A percentile compares a stretch with the other conserved stretches of the same genome.
Evolutionary conservation across 108 stramenopile species (phyloP).

Genomic region (Fragilariopsis cylindrus): DNA sequence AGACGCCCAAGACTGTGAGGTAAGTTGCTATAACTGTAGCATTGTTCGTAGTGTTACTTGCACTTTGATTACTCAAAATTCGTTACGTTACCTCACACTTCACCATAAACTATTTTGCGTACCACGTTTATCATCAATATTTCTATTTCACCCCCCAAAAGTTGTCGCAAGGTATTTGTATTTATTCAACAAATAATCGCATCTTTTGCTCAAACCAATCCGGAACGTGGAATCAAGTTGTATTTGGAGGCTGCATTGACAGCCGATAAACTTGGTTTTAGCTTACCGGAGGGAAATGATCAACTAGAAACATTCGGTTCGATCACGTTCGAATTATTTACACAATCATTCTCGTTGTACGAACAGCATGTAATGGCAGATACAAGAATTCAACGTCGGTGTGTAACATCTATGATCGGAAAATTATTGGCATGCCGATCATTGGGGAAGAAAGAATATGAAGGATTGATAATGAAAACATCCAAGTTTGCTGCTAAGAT

Average conservation of each 20-base stretch:
- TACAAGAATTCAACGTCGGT: slow-evolving; percentile 78
- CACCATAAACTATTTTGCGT: not conserved
- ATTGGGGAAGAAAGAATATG: slow-evolving; percentile 87
- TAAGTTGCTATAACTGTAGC: slow-evolving; percentile 3
- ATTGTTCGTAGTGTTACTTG: not conserved
- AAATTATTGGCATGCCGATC: slow-evolving; percentile 70
- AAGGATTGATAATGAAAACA: slow-evolving; percentile 90
- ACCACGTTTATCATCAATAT: slow-evolving; percentile 1
- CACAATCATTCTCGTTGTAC: slow-evolving; percentile 92
- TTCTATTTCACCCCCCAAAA: slow-evolving; percentile 16
- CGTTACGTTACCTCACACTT: not conserved
- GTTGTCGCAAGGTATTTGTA: slow-evolving; percentile 91
- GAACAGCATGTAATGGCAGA: slow-evolving; percentile 87
- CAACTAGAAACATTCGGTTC: slow-evolving; percentile 53
- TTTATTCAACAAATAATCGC: slow-evolving; percentile 92
- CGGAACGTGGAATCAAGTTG: slow-evolving; percentile 80
- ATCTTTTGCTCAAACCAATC: slow-evolving; percentile 64
- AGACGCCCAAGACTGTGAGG: slow-evolving; percentile 23
- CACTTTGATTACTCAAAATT: not conserved
- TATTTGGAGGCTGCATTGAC: slow-evolving; percentile 88
- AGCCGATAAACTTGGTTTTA: slow-evolving; percentile 68
- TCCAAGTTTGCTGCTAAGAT: slow-evolving; percentile 95
- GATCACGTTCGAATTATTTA: slow-evolving; percentile 94
- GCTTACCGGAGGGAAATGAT: slow-evolving; percentile 15
- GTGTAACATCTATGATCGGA: slow-evolving; percentile 87